Conservation (phyloP, 345 rosid species). For the Eucalyptus curtisii region DNA sequence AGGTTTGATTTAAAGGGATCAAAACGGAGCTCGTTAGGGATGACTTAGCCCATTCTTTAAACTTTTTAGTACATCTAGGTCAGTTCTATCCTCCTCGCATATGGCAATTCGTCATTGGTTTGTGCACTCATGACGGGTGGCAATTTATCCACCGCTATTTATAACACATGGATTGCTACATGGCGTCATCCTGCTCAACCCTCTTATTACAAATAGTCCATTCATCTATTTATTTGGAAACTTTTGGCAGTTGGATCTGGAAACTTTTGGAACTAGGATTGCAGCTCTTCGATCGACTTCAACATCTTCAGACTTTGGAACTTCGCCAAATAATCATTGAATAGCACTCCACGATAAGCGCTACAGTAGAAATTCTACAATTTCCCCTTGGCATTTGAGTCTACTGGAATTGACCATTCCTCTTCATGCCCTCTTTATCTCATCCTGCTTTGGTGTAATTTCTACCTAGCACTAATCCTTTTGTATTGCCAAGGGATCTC, state of each 20-base stretch:
- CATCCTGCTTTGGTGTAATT: background rate
- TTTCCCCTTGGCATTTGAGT: background rate
- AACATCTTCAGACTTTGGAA: background rate
- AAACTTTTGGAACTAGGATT: background rate
- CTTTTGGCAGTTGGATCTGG: background rate
- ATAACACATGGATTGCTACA: background rate
- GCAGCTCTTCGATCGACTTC: background rate
- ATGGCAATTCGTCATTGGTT: background rate
- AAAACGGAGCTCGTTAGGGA: background rate
- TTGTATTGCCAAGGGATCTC: background rate
- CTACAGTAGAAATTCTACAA: background rate
- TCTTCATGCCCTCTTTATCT: background rate
- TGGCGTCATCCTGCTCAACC: background rate
- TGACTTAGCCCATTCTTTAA: background rate
- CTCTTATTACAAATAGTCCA: background rate
- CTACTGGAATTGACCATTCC: background rate
- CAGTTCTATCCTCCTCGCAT: background rate
- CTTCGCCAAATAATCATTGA: background rate
- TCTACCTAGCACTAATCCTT: background rate
- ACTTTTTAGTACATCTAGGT: background rate
- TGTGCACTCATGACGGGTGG: background rate
- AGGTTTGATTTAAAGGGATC: background rate
- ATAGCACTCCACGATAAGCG: background rate
- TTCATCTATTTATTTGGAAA: background rate
- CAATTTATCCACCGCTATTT: background rate